These are phyloP conservation scores for Suillus fuscotomentosus DNA, from an alignment of 768 basidiomycete species.

Conservation along the genomic window DNA sequence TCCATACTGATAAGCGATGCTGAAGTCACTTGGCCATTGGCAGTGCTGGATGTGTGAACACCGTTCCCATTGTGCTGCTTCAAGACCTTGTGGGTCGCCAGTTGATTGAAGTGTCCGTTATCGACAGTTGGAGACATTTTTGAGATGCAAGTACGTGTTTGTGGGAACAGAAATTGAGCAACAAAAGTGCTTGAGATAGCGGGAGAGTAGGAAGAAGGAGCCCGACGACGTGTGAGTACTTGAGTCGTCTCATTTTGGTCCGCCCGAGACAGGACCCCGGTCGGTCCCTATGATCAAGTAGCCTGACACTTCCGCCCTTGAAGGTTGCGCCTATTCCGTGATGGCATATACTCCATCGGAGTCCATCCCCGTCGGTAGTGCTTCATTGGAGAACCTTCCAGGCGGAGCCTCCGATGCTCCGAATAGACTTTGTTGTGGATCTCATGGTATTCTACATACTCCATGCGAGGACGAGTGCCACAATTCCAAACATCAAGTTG, in stretches of 20 bases:
- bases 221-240: neutral
- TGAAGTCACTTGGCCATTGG: constrained; percentile 43
- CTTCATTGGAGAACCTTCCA: neutral
- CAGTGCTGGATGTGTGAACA: neutral
- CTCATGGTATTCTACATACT: too few species aligned
- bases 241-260: neutral
- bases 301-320: neutral
- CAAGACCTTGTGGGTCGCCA: constrained; percentile 11
- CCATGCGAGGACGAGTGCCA: too few species aligned
- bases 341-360: neutral
- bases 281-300: neutral
- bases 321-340: neutral
- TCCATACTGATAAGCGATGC: constrained; percentile 77
- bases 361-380: neutral
- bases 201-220: neutral
- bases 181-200: neutral
- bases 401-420: neutral
- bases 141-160: constrained; percentile 1
- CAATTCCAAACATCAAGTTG: neutral
- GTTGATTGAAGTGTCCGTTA: constrained; percentile 16
- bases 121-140: constrained; percentile 21
- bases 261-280: neutral
- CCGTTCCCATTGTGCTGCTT: constrained; percentile 11
- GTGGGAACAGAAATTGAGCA: neutral
- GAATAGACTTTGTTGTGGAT: neutral